phyloP scores from a whole-genome alignment of 116 monocot genomes.

The Phalaenopsis hybrid region DNA sequence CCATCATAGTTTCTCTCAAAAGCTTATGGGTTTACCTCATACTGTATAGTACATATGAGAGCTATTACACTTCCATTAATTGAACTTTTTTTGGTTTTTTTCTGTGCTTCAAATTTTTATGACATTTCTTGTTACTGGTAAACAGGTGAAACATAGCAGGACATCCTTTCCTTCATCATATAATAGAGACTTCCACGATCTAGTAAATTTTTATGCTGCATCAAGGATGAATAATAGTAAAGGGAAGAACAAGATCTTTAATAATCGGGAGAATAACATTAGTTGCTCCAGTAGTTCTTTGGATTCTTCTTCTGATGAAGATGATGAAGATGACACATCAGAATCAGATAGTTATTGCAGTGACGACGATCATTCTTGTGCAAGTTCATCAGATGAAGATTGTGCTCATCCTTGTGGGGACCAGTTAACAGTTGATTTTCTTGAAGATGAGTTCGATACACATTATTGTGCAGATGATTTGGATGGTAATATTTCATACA shows the following conservation, averaged over 20 bases:
- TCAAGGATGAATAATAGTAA: conserved; percentile 21
- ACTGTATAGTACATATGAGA: neutral
- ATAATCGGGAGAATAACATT: conserved; percentile 19
- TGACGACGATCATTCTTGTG: conserved; percentile 16
- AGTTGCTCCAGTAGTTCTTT: conserved; percentile 14
- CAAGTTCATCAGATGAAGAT: conserved; percentile 12
- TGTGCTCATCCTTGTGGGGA: conserved; percentile 14
- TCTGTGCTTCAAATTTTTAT: neutral
- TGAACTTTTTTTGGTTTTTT: too few species aligned
- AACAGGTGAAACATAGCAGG: conserved; percentile 79
- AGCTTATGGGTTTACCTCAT: neutral
- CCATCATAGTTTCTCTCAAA: neutral
- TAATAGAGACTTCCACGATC: conserved; percentile 52
- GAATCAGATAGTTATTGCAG: conserved; percentile 13
- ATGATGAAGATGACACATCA: conserved; percentile 7
- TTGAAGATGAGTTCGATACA: conserved; percentile 76
- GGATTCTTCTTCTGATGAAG: conserved; percentile 20
- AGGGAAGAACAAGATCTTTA: conserved; percentile 2
- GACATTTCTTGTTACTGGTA: neutral
- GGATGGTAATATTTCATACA: conserved; percentile 51
- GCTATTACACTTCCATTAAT: neutral
- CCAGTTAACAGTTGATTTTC: conserved; percentile 45
- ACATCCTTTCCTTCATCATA: conserved; percentile 61
- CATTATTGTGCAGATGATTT: conserved; percentile 55
- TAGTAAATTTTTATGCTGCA: conserved; percentile 51